Percentiles rank a stretch among this genome's conserved stretches.
Evolutionary conservation across 768 basidiomycete species (phyloP).

Genomic region (Wakefieldia striispora): DNA sequence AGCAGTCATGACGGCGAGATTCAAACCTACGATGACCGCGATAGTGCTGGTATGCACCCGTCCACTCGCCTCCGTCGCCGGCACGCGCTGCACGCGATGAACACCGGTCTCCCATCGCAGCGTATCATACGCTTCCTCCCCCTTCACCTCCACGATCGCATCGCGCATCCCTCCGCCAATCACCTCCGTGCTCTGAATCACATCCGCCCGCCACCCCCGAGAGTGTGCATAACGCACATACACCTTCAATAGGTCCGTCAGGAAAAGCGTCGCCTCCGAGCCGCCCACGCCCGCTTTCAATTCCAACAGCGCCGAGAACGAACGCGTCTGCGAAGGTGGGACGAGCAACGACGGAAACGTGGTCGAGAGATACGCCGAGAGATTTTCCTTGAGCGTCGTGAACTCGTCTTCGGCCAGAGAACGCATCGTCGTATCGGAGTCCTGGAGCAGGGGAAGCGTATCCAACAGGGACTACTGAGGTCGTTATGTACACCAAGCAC

Average conservation of each 20-base stretch:
- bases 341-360: conserved; percentile 73
- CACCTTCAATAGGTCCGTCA: conserved; percentile 76
- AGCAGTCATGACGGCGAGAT: background rate
- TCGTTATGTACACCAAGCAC: background rate
- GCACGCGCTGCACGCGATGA: conserved; percentile 92
- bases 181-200: conserved; percentile 57
- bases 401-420: conserved; percentile 71
- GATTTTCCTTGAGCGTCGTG: conserved; percentile 37
- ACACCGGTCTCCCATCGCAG: conserved; percentile 93
- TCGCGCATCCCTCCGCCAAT: conserved; percentile 72
- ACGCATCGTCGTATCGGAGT: conserved; percentile 76
- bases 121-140: conserved; percentile 72
- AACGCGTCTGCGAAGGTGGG: conserved; percentile 62
- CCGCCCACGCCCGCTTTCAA: conserved; percentile 94
- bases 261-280: conserved; percentile 81
- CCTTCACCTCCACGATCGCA: conserved; percentile 77
- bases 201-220: conserved; percentile 58
- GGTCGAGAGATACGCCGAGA: conserved; percentile 26
- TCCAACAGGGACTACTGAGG: conserved; percentile 64
- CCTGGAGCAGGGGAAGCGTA: conserved; percentile 58
- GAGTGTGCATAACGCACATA: conserved; percentile 63
- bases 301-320: conserved; percentile 80
- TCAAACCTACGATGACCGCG: conserved; percentile 67
- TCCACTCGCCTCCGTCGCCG: conserved; percentile 84
- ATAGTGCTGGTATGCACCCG: conserved; percentile 92